These are phyloP conservation scores for Paxillus involutus DNA, from an alignment of 768 basidiomycete genomes.

Conservation along the genomic window DNA sequence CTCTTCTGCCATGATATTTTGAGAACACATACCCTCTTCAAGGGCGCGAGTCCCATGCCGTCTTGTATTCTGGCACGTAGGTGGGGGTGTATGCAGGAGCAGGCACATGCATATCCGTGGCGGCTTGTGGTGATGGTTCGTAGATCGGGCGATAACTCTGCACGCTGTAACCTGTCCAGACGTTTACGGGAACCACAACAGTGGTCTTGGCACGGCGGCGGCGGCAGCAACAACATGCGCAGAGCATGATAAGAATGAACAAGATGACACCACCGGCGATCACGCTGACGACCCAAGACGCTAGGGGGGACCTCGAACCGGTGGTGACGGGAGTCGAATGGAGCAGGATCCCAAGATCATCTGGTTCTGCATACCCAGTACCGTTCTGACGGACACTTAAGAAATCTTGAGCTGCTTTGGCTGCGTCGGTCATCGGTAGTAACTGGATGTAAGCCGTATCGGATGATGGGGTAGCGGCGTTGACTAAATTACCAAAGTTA, in stretches of 20 bases:
- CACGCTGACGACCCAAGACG: constrained; percentile 13
- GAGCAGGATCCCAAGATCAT: constrained; percentile 39
- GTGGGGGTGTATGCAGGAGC: constrained; percentile 12
- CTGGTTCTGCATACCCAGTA: neutral
- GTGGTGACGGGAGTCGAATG: constrained; percentile 33
- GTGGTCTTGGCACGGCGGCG: constrained; percentile 12
- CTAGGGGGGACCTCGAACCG: constrained; percentile 18
- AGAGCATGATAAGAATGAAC: constrained; percentile 4
- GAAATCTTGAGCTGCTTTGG: constrained; percentile 31
- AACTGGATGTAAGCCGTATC: constrained; percentile 62
- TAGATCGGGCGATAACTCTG: constrained; percentile 24
- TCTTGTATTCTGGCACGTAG: constrained; percentile 19
- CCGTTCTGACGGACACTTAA: constrained; percentile 7
- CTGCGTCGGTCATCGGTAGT: constrained; percentile 52
- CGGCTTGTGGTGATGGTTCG: constrained; percentile 27
- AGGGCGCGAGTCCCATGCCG: constrained; percentile 25
- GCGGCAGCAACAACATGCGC: constrained; percentile 5
- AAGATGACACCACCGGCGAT: constrained; percentile 10
- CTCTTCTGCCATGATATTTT: neutral
- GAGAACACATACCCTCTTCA: neutral
- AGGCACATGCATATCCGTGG: constrained; percentile 27
- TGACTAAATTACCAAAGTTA: constrained; percentile 63
- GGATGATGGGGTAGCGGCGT: constrained; percentile 36
- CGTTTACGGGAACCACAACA: neutral
- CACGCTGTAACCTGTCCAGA: constrained; percentile 5